Conservation (phyloP, 164 flowering plant species). For the Sedum album region DNA sequence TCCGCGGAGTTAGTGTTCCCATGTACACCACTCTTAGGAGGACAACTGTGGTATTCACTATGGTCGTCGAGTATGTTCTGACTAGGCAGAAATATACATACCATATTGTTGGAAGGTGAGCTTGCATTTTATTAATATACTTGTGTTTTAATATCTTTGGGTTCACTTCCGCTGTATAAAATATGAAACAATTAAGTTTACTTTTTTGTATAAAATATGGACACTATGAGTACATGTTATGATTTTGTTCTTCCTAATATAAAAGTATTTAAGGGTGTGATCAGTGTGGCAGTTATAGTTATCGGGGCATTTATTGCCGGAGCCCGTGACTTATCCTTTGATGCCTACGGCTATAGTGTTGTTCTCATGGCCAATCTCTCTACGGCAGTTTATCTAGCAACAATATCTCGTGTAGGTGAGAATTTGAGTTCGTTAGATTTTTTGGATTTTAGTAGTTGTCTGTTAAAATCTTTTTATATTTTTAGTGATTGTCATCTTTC, state of each 20-base stretch:
- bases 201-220: not conserved
- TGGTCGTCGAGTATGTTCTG: conserved; percentile 38
- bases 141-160: not conserved
- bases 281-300: conserved; percentile 90
- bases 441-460: conserved; percentile 1
- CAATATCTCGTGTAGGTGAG: conserved; percentile 84
- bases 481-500: conserved; percentile 10
- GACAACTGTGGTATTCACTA: conserved; percentile 45
- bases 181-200: not conserved
- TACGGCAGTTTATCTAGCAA: conserved; percentile 91
- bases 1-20: conserved; percentile 58
- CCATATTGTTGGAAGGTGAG: conserved; percentile 41
- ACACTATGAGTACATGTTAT: no score
- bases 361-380: conserved; percentile 74
- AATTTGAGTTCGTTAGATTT: not conserved
- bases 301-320: conserved; percentile 94
- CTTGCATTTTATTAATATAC: not conserved
- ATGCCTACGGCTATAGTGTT: conserved; percentile 67
- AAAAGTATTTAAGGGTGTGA: conserved; percentile 5
- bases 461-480: not conserved
- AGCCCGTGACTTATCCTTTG: conserved; percentile 87
- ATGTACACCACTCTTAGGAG: conserved; percentile 54
- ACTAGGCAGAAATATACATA: conserved; percentile 40
- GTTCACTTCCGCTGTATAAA: not conserved
- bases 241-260: not conserved